Evolutionary conservation across 2,329 filamentous ascomycete species (phyloP).

Genomic region (Colletotrichum lindemuthianum): DNA sequence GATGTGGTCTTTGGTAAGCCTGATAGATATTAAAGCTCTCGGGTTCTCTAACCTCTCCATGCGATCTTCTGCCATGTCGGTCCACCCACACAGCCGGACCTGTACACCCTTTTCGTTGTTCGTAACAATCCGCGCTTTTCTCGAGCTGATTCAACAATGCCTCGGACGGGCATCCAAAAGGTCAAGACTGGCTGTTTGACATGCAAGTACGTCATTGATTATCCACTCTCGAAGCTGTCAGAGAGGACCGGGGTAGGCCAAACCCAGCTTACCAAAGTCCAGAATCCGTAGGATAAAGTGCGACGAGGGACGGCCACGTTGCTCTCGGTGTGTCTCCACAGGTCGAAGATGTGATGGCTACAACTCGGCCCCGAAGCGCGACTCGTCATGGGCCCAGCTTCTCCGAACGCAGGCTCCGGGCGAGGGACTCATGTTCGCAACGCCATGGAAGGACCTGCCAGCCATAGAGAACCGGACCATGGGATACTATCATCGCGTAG

Average conservation of each 20-base stretch:
- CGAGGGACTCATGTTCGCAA: background rate
- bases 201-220: slow-evolving; percentile 35
- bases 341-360: slow-evolving; percentile 36
- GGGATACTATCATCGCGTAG: slow-evolving; percentile 36
- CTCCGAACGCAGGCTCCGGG: background rate
- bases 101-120: no score
- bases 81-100: no score
- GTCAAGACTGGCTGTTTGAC: slow-evolving; percentile 36
- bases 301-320: slow-evolving; percentile 35
- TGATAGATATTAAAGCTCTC: no score
- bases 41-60: no score
- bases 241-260: background rate
- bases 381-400: slow-evolving; percentile 13
- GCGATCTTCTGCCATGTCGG: no score
- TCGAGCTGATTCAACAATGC: background rate
- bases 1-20: no score
- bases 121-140: no score
- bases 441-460: background rate
- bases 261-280: no score
- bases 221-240: background rate
- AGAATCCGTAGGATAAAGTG: slow-evolving; percentile 35
- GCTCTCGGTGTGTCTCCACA: slow-evolving; percentile 33
- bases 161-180: slow-evolving; percentile 17
- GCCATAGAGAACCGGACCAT: slow-evolving; percentile 31
- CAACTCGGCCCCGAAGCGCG: background rate